Evolutionary conservation across 495 filamentous ascomycete species (phyloP).

Genomic region (Thermochaetoides thermophila): DNA sequence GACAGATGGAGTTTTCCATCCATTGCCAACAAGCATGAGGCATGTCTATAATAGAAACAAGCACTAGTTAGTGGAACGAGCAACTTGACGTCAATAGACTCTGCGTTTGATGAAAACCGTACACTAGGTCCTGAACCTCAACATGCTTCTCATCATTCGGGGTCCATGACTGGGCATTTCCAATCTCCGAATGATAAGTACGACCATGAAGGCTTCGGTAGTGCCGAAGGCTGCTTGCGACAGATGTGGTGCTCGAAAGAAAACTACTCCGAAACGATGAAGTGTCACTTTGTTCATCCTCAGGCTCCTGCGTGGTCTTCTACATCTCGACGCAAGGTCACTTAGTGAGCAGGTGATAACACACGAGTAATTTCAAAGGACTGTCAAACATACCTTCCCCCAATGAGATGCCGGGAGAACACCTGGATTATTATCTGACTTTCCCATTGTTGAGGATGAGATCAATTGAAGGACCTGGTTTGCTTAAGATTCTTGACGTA

Average conservation of each 20-base stretch:
- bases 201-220: not conserved
- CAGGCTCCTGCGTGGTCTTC: not conserved
- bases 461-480: too few relatives aligned
- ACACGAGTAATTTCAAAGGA: not conserved
- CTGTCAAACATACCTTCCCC: not conserved
- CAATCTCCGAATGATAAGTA: not conserved
- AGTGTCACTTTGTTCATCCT: not conserved
- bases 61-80: not conserved
- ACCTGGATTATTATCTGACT: too few relatives aligned
- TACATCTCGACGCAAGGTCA: not conserved
- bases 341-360: not conserved
- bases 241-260: not conserved
- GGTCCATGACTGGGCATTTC: not conserved
- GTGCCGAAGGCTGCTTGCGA: not conserved
- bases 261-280: not conserved
- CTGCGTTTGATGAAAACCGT: too few relatives aligned
- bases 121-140: too few relatives aligned
- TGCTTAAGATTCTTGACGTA: too few relatives aligned
- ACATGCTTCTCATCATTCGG: not conserved
- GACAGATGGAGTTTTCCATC: slow-evolving; percentile 29
- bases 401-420: not conserved
- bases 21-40: slow-evolving; percentile 20
- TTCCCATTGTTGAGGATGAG: too few relatives aligned
- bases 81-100: not conserved
- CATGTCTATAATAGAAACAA: slow-evolving; percentile 4